phyloP scores from a whole-genome alignment of 345 rosid species.

The Eucalyptus caleyi region DNA sequence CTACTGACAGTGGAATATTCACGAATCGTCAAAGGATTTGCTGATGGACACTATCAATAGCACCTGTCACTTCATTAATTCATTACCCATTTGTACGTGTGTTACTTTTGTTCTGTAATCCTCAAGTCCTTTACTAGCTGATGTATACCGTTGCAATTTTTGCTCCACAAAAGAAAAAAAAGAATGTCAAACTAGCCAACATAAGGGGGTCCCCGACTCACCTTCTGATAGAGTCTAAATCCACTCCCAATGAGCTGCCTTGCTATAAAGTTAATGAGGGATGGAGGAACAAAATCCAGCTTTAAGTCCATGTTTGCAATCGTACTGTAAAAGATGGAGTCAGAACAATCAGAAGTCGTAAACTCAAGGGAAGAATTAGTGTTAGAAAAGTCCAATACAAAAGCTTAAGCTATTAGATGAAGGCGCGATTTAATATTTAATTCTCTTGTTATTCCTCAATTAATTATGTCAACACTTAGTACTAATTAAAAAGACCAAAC shows the following conservation, averaged over 20 bases:
- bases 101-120: neutral
- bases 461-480: no score
- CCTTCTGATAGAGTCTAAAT: constrained; percentile 92
- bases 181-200: neutral
- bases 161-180: neutral
- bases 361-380: neutral
- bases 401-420: no score
- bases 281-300: constrained; percentile 85
- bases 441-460: no score
- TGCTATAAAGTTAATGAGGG: constrained; percentile 75
- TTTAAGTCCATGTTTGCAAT: constrained; percentile 76
- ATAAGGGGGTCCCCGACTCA: neutral
- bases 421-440: no score
- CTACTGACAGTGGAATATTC: neutral
- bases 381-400: no score
- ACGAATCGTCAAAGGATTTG: neutral
- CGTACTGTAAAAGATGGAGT: constrained; percentile 39
- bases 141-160: neutral
- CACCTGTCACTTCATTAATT: neutral
- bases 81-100: neutral
- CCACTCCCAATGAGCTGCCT: constrained; percentile 91
- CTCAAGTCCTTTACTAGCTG: neutral
- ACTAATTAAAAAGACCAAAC: no score
- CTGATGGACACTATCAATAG: neutral
- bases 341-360: neutral